phyloP scores from a whole-genome alignment of 1,284 basidiomycete species.

The Trametes versicolor region DNA sequence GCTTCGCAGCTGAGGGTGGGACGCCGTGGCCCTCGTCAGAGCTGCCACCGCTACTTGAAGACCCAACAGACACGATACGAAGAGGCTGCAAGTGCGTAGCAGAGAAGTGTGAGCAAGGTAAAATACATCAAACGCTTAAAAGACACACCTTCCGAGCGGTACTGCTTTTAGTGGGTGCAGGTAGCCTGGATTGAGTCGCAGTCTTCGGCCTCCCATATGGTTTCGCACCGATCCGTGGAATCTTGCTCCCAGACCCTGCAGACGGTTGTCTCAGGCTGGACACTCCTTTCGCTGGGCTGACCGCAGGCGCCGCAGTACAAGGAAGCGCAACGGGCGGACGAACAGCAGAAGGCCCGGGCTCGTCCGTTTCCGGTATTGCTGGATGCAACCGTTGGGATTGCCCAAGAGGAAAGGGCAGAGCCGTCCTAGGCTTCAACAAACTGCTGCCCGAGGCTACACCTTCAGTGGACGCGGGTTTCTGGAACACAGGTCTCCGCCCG shows the following conservation, averaged over 20 bases:
- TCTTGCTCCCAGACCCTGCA: conserved; percentile 62
- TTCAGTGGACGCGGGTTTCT: conserved; percentile 32
- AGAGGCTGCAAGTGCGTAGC: conserved; percentile 22
- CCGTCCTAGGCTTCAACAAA: conserved; percentile 10
- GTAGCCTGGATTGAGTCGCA: conserved; percentile 19
- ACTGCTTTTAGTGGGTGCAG: conserved; percentile 19
- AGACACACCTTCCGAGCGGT: conserved; percentile 7
- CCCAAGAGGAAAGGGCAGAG: conserved; percentile 38
- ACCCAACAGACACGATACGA: conserved; percentile 32
- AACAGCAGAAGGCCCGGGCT: conserved; percentile 21
- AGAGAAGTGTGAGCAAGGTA: background rate
- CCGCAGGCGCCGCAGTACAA: background rate
- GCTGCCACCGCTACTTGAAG: conserved; percentile 39
- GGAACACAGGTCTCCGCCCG: conserved; percentile 22
- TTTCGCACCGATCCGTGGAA: conserved; percentile 73
- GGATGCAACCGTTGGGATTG: conserved; percentile 30
- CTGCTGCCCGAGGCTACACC: conserved; percentile 13
- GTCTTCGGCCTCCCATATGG: conserved; percentile 59
- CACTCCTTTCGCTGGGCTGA: conserved; percentile 39
- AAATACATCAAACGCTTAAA: background rate
- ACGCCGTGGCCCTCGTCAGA: conserved; percentile 38
- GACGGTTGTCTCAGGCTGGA: conserved; percentile 63
- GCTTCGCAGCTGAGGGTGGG: conserved; percentile 16
- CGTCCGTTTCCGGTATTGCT: conserved; percentile 43
- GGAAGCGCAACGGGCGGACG: background rate